A percentile compares a stretch with the other conserved stretches of the same genome.
Conservation (phyloP, 2,329 filamentous ascomycete species). For the Penicillium italicum region DNA sequence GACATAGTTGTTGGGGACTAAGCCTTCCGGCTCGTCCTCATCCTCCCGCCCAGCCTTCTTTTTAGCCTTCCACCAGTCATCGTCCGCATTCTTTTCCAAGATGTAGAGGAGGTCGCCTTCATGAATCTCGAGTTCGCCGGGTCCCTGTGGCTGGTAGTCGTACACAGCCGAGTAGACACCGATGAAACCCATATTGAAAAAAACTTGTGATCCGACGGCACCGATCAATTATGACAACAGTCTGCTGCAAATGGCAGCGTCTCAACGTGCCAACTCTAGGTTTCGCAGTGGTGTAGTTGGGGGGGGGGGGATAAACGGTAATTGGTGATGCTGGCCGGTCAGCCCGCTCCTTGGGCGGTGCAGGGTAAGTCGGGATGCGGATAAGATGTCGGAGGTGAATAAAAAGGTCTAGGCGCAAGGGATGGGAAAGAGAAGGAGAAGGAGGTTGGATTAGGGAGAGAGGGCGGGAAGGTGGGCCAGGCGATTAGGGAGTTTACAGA, state of each 20-base stretch:
- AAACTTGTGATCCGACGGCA: not conserved
- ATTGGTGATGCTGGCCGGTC: slow-evolving; percentile 19
- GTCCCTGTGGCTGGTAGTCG: slow-evolving; percentile 83
- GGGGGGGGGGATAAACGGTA: not conserved
- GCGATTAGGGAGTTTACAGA: slow-evolving; percentile 24
- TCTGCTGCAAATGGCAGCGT: slow-evolving; percentile 14
- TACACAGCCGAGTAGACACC: slow-evolving; percentile 88
- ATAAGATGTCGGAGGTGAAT: not conserved
- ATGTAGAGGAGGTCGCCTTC: slow-evolving; percentile 89
- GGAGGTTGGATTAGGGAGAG: slow-evolving; percentile 17
- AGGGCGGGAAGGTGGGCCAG: slow-evolving; percentile 24
- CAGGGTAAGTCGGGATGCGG: slow-evolving; percentile 1
- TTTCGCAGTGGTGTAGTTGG: slow-evolving; percentile 13
- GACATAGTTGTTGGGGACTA: slow-evolving; percentile 93
- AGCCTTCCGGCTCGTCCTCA: slow-evolving; percentile 83
- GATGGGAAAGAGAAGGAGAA: slow-evolving; percentile 1
- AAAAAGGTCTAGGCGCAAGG: not conserved
- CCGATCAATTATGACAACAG: not conserved
- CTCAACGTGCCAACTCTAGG: slow-evolving; percentile 8
- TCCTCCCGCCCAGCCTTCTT: slow-evolving; percentile 80
- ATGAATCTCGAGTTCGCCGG: slow-evolving; percentile 76
- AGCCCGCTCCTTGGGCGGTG: slow-evolving; percentile 15
- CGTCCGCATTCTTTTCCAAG: slow-evolving; percentile 72
- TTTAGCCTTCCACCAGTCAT: slow-evolving; percentile 95
- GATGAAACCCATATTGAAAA: slow-evolving; percentile 73